Base-by-base conservation (phyloP, 768 basidiomycete genomes). In the Mycena chlorophos region DNA sequence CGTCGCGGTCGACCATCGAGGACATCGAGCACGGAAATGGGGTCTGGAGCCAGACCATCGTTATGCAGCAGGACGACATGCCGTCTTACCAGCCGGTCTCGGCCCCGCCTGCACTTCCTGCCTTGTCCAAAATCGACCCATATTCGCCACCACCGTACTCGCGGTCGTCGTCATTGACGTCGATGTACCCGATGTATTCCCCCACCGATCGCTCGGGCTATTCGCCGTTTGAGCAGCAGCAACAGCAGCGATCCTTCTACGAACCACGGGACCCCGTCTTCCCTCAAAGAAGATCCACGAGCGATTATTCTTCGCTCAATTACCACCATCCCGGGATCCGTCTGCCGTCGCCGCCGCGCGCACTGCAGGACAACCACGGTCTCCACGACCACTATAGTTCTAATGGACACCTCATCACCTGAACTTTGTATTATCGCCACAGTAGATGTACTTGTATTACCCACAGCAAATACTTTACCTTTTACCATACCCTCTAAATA, bases 31-130 rank as follows among this genome's bases (percentile, higher is more conserved):
- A 73, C 45, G 64, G 71, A 48, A 62, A 56, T 3, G 60, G 60
- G 6, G 30, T 43, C 1, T 88, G 87, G 87, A 78, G 82, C 40
- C 80, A 86, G 28, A 70, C 77, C 2, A 73, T 87, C 49, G 72
- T 84, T 46, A 73, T 85, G 66, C 71, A 71, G 66, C 71, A 71
- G 31, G 82, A 82, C 50, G 75, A 78, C 34, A 68, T 55, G 4
- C 54, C 58, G 19, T 48, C 57, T 23, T 51, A 74, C 45, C 84
- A 80, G 62, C 78, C 75, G n/a, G 69, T 78, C 58, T 65, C 76
- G 17, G 72, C 82, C 12, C 78, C 81, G 0, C 65, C 73, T 26
- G 64, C 78, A 17, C 75, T 83, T 42, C 80, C 81, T 48, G 70
- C 77, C n/a, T n/a, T n/a, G n/a, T n/a, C n/a, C 8, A 60, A 61